These are phyloP conservation scores for Dendrocalamus latiflorus DNA, from an alignment of 202 grass and related monocot species.

Conservation along the genomic window DNA sequence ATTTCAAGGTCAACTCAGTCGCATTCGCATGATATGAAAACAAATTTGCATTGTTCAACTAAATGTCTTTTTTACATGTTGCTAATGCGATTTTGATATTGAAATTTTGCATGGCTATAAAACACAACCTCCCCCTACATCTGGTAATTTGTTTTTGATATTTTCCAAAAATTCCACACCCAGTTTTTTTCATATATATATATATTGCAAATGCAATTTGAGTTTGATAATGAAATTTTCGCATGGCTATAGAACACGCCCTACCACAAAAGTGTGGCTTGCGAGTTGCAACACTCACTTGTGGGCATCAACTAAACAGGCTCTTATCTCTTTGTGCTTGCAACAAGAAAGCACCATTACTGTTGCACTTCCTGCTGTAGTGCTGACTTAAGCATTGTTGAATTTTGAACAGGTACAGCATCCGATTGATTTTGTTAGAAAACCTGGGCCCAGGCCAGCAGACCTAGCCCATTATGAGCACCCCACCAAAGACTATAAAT, in stretches of 20 bases:
- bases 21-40: too few relatives aligned
- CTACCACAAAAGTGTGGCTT: too few relatives aligned
- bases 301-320: background rate
- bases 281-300: too few relatives aligned
- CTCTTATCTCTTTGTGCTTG: background rate
- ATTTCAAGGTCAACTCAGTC: too few relatives aligned
- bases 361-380: background rate
- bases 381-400: background rate
- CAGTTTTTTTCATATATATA: too few relatives aligned
- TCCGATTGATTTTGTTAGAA: slow-evolving; percentile 47
- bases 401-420: slow-evolving; percentile 43
- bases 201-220: background rate
- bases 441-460: too few relatives aligned
- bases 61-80: too few relatives aligned
- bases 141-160: background rate
- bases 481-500: too few relatives aligned
- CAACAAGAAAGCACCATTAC: background rate
- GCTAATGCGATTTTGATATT: too few relatives aligned
- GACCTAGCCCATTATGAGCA: too few relatives aligned
- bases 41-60: too few relatives aligned
- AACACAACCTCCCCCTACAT: background rate
- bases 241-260: background rate
- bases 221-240: background rate
- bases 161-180: background rate
- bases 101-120: too few relatives aligned